Percentiles rank a stretch among this genome's conserved stretches.
Evolutionary conservation across 805 yeast species (phyloP).

Genomic region (Candida boleticola): DNA sequence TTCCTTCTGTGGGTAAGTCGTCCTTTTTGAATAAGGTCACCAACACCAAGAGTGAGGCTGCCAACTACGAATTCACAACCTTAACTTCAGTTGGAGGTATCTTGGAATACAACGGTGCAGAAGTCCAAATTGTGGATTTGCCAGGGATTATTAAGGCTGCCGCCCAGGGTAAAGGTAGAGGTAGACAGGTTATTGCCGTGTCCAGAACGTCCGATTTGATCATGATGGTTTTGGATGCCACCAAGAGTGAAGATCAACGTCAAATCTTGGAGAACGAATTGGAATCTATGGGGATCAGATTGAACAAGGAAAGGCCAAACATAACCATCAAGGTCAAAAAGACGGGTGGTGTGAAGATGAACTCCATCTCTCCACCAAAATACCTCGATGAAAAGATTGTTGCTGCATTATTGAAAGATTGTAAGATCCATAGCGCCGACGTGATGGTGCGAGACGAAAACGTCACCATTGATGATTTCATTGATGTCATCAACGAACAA

Average conservation of each 20-base stretch:
- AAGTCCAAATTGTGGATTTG: constrained; percentile 92
- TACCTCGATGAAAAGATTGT: constrained; percentile 79
- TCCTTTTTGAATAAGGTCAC: constrained; percentile 87
- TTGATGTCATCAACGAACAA: constrained; percentile 84
- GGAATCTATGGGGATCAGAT: constrained; percentile 90
- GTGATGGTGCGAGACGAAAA: constrained; percentile 86
- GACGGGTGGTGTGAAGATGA: constrained; percentile 89
- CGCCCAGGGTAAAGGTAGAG: constrained; percentile 95
- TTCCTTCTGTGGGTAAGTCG: constrained; percentile 97
- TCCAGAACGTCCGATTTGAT: constrained; percentile 93
- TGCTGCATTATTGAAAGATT: constrained; percentile 74
- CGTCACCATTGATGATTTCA: constrained; percentile 86
- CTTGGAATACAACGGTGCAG: constrained; percentile 92
- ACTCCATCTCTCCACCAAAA: constrained; percentile 78
- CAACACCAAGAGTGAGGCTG: constrained; percentile 91
- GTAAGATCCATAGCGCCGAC: constrained; percentile 90
- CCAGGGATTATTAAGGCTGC: constrained; percentile 99
- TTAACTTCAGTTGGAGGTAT: constrained; percentile 97
- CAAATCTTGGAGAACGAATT: constrained; percentile 82
- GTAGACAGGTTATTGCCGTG: constrained; percentile 94
- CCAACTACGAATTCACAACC: constrained; percentile 93
- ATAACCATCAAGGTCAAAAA: constrained; percentile 74
- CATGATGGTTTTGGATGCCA: constrained; percentile 92
- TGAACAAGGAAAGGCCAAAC: constrained; percentile 80
- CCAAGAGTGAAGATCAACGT: constrained; percentile 89